Evolutionary conservation across 2,329 filamentous ascomycete genomes (phyloP), one percentile per base, ranked within the genome.

Genomic region (Elsinoe ampelina): DNA sequence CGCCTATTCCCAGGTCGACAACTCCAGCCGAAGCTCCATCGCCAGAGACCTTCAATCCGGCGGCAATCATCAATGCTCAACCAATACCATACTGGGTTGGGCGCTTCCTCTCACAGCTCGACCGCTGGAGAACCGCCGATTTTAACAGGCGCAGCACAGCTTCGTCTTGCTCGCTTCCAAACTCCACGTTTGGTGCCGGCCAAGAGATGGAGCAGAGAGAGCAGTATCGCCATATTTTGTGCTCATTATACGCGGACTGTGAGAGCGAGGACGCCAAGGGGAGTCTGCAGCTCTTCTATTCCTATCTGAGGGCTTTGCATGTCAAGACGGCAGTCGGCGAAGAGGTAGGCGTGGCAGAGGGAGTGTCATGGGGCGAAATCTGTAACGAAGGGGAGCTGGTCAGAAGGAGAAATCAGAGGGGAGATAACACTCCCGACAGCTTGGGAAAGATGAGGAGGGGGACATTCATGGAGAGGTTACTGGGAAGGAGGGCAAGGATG

Each of bases 41-140:
- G 12, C 15, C 43, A 15, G 12, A 52, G 32, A 19, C n/a, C 54
- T 45, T 43, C 34, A 15, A 56, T 15, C 41, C 39, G 6, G 34
- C 39, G 52, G 39, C 63, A 50, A 55, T 67, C 45, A 45, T 39
- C 50, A 60, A 34, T 13, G 58, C 63, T 8, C 63, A 72, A 62
- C 68, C 74, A 5, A 73, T 75, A 1, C 67, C 72, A 2, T 85
- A 83, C 66, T 86, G 83, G 83, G 72, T 75, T 10, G 83, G 83
- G 15, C 79, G 83, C 38, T 84, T 85, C 64, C 70, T 76, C 52
- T 70, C 79, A 1, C 67, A 84, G 0, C 73, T 78, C 52, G 82
- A 85, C 67, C 75, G 73, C n/a, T 75, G 77, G 60, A 73, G 72
- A 55, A 74, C 70, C 58, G 75, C 79, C 2, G 58, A 58, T 64